Base-by-base conservation (phyloP, 2,329 filamentous ascomycete species). In the Bipolaris bicolor region DNA sequence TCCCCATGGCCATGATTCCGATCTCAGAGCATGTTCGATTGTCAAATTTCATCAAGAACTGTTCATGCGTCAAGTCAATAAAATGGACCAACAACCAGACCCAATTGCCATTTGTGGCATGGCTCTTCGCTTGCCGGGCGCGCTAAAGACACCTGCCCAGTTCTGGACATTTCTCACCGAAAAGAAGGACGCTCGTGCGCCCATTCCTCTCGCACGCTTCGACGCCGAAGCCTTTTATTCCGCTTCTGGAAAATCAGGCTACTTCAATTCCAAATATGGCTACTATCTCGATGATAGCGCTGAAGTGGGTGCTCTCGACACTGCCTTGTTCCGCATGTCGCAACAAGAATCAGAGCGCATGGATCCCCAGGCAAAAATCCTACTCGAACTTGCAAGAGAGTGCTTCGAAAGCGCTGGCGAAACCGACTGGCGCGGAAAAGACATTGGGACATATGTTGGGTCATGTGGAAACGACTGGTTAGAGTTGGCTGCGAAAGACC, bases 361-460 rank as follows among this genome's bases (percentile, higher is more conserved):
- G 7, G 44, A 47, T 26, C 44, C 44, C 7, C 44, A 47, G 29
- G 15, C 10, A 7, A 11, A 26, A 7, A 13, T 47, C 11, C 15
- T 34, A 5, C 29, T 47, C 1, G 44, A 47, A 3, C 15, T 47
- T 13, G 26, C 29, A 9, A 15, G 16, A 3, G 44, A 47, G 16
- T 33, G 15, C 7, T 20, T 47, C 11, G 22, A 45, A 11, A 22
- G 24, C 15, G 41, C 22, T 26, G 41, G 41, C 6, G 41, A 24
- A 6, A 29, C 15, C 15, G 9, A 15, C 0, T 45, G 41, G 41
- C 22, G n/a, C 2, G 74, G 74, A 41, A 54, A 66, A 56, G 58
- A 76, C 61, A 66, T 60, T 47, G 66, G 76, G 51, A 34, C 65
- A 58, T 76, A 72, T 48, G 56, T 76, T 0, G 75, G 74, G 1